Percentiles rank a stretch among this genome's conserved stretches.
phyloP scores from a whole-genome alignment of 2,329 filamentous ascomycete species.

The Aspergillus transmontanensis region DNA sequence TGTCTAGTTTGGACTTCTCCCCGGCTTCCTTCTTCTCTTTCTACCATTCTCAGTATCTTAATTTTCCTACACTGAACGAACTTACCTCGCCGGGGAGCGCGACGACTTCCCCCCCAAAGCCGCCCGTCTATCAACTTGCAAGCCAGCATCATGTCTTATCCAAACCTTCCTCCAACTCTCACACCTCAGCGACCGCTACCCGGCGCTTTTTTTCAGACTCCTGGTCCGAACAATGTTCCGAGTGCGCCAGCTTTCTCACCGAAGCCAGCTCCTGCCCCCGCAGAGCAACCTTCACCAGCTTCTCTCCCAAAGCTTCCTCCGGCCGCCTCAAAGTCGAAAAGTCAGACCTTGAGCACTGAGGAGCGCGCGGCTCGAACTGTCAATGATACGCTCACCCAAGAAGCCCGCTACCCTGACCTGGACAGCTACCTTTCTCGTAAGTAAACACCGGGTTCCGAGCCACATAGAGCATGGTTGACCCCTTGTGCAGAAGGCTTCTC shows the following conservation, averaged over 20 bases:
- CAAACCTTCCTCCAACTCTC: constrained; percentile 34
- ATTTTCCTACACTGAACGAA: constrained; percentile 21
- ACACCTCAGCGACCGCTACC: constrained; percentile 46
- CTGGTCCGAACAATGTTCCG: constrained; percentile 39
- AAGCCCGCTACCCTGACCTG: constrained; percentile 82
- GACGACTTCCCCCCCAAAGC: constrained; percentile 13
- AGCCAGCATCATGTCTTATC: constrained; percentile 44
- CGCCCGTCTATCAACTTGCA: constrained; percentile 10
- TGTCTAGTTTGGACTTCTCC: constrained; percentile 10
- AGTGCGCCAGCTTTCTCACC: constrained; percentile 40
- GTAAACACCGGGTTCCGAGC: constrained; percentile 38
- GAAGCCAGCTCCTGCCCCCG: constrained; percentile 29
- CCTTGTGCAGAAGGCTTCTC: constrained; percentile 73
- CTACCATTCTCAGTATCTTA: constrained; percentile 13
- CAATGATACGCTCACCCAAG: constrained; percentile 73
- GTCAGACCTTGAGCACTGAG: constrained; percentile 65
- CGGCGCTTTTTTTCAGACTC: constrained; percentile 46
- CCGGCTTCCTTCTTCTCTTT: constrained; percentile 3
- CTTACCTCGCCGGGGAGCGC: constrained; percentile 28
- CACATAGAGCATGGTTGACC: constrained; percentile 7
- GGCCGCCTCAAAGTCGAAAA: constrained; percentile 46
- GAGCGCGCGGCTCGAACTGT: constrained; percentile 81
- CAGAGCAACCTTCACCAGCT: constrained; percentile 32
- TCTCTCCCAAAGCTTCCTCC: constrained; percentile 39
- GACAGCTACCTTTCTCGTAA: constrained; percentile 87